phyloP scores from a whole-genome alignment of 2,329 filamentous ascomycete species.

The Exophiala sp. region DNA sequence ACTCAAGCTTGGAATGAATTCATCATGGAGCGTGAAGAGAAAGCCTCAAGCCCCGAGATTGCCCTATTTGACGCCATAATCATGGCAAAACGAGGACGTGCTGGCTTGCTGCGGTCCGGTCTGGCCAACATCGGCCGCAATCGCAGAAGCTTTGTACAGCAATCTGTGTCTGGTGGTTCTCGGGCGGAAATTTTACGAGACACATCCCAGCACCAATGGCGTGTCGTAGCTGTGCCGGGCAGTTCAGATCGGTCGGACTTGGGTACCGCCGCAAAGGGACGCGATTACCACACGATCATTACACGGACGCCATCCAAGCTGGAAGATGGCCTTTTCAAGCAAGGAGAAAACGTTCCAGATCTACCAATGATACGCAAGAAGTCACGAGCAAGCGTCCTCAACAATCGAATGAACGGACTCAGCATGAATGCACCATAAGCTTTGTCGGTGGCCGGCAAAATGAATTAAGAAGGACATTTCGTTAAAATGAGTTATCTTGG shows the following conservation, averaged over 20 bases:
- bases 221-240: slow-evolving; percentile 54
- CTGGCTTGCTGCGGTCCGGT: slow-evolving; percentile 38
- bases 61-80: slow-evolving; percentile 61
- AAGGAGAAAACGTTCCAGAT: slow-evolving; percentile 20
- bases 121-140: slow-evolving; percentile 16
- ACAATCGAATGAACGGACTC: slow-evolving; percentile 24
- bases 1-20: slow-evolving; percentile 63
- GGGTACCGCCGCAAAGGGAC: slow-evolving; percentile 29
- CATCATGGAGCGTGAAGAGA: slow-evolving; percentile 57
- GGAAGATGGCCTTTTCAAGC: slow-evolving; percentile 59
- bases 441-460: neutral
- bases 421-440: slow-evolving; percentile 25
- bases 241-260: slow-evolving; percentile 40
- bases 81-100: slow-evolving; percentile 57
- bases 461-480: neutral
- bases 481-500: neutral
- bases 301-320: slow-evolving; percentile 72
- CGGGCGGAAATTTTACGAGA: slow-evolving; percentile 56
- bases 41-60: slow-evolving; percentile 43
- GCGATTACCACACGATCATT: slow-evolving; percentile 56
- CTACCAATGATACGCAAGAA: slow-evolving; percentile 17
- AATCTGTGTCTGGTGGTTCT: slow-evolving; percentile 34
- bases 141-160: slow-evolving; percentile 19
- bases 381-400: slow-evolving; percentile 11
- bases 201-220: slow-evolving; percentile 59